Percentiles rank a stretch among this genome's conserved stretches.
Conservation (phyloP, 1,284 basidiomycete species). For the Cutaneotrichosporon sp. region DNA sequence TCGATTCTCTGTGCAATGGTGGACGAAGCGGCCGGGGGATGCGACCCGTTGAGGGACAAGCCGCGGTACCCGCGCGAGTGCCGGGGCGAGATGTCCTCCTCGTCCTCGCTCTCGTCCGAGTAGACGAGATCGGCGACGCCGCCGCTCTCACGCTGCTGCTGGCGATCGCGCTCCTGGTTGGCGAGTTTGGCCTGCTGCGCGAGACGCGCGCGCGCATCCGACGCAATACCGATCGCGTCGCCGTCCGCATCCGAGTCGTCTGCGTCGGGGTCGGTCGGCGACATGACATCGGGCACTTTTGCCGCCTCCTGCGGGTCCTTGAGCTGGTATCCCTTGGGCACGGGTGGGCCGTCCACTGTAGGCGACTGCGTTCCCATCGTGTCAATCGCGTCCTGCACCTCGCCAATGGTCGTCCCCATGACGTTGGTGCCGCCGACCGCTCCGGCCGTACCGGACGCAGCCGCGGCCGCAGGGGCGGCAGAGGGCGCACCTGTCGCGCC, state of each 20-base stretch:
- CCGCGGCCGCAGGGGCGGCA: background rate
- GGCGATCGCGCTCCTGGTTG: constrained; percentile 54
- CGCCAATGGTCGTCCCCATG: constrained; percentile 78
- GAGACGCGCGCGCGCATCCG: constrained; percentile 59
- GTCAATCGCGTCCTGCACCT: constrained; percentile 79
- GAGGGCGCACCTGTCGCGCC: background rate
- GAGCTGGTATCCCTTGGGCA: constrained; percentile 10
- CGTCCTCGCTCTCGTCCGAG: constrained; percentile 49
- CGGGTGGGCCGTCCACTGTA: background rate
- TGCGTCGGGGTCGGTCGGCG: constrained; percentile 39
- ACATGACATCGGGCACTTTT: constrained; percentile 54
- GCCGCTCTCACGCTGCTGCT: constrained; percentile 37
- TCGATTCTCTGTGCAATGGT: constrained; percentile 3
- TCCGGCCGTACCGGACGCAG: background rate
- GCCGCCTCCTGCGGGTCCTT: constrained; percentile 24
- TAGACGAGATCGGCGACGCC: constrained; percentile 42
- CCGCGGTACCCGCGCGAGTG: constrained; percentile 10
- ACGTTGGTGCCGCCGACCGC: constrained; percentile 43
- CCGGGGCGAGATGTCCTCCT: constrained; percentile 24
- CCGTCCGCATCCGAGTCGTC: constrained; percentile 48
- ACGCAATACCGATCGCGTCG: constrained; percentile 55
- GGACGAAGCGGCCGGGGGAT: background rate
- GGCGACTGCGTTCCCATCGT: constrained; percentile 53
- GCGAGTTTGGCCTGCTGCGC: constrained; percentile 62
- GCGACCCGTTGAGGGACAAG: constrained; percentile 15